Evolutionary conservation across 805 yeast genomes (phyloP), one percentile per base, ranked within the genome.

Genomic region (Wickerhamia fluorescens): DNA sequence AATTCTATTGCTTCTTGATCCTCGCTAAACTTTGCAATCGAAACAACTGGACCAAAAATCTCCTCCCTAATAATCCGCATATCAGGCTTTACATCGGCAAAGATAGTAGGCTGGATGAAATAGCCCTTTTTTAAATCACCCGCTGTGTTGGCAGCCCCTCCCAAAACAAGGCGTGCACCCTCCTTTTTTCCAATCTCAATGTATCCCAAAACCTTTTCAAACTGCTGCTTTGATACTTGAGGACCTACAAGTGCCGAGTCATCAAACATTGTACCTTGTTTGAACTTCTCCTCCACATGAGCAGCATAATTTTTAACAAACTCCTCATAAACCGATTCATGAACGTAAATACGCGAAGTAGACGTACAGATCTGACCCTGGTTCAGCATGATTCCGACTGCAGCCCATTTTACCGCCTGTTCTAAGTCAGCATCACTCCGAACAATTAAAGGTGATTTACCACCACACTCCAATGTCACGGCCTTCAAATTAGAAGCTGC

Each of bases 1-100:
- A 66, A 66, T 37, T 53, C 59, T 16, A 85, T 38, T 4, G 75
- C 94, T 47, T 84, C 88, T 28, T 73, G 79, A 40, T 75, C 80
- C 17, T 75, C 61, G 20, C 60, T 49, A 58, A 85, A 85, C 53
- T 71, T 73, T 33, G 78, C 73, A 20, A 80, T 64, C 6, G 75
- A 66, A 15, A 78, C 85, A 19, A 85, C 95, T 10, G 95, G 95
- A 12, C 95, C 95, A 53, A 85, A 85, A 34, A 85, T 83, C 57
- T 85, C 95, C 55, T 85, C 94, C 40, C 68, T 67, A 33, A 78
- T 80, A 28, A 85, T 72, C 35, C 69, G 62, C 73, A 78, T 77
- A 18, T 66, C 53, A 37, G 78, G 77, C 30, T 63, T 68, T 27
- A 81, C 85, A 44, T 81, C 82, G 15, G 78, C 68, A 44, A 84